Evolutionary conservation across 768 basidiomycete genomes (phyloP).

Genomic region (Agaricus blazei): DNA sequence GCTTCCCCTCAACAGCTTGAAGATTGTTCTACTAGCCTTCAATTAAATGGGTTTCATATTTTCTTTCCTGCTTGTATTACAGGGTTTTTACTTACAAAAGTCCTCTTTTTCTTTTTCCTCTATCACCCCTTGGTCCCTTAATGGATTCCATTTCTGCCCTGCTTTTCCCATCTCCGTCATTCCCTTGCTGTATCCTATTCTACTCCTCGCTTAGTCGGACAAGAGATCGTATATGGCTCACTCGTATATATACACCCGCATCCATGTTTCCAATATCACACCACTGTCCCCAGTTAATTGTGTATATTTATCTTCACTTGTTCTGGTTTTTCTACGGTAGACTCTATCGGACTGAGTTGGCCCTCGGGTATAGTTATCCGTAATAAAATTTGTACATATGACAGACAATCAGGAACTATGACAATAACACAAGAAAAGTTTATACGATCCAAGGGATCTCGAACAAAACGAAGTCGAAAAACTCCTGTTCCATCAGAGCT

Average conservation of each 20-base stretch:
- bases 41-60: conserved; percentile 4
- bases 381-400: conserved; percentile 11
- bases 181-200: conserved; percentile 11
- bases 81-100: neutral
- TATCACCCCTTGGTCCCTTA: neutral
- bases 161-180: conserved; percentile 12
- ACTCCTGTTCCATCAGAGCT: conserved; percentile 90
- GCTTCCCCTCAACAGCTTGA: conserved; percentile 2
- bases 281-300: neutral
- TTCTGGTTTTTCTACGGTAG: conserved; percentile 7
- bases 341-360: conserved; percentile 2
- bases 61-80: neutral
- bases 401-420: no score
- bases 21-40: conserved; percentile 11
- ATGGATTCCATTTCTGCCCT: conserved; percentile 16
- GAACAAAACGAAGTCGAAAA: conserved; percentile 90
- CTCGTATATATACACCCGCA: conserved; percentile 5
- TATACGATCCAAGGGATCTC: conserved; percentile 89
- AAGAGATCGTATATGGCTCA: conserved; percentile 8
- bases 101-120: neutral
- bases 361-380: conserved; percentile 11
- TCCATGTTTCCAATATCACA: conserved; percentile 3
- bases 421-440: neutral
- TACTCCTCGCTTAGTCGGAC: conserved; percentile 2
- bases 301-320: conserved; percentile 3